phyloP scores from a whole-genome alignment of 345 rosid genomes.

The Eucalyptus guilfoylei region DNA sequence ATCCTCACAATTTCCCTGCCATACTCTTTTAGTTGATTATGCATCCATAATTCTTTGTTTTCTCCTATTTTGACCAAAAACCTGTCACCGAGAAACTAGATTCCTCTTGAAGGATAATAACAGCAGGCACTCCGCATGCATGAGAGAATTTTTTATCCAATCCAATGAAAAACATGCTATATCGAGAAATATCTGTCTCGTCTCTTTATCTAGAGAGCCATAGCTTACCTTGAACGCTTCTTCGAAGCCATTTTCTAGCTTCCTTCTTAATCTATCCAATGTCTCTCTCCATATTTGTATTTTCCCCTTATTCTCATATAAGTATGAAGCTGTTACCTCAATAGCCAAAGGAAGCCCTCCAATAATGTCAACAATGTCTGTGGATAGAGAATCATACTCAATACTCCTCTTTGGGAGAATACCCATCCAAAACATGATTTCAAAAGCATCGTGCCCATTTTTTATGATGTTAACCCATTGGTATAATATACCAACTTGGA shows the following conservation, averaged over 20 bases:
- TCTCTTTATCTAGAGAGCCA: not conserved
- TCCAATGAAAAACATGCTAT: not conserved
- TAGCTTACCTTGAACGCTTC: not conserved
- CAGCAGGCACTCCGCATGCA: not conserved
- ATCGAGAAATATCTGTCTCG: not conserved
- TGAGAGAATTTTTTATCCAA: not conserved
- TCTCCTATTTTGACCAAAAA: not conserved
- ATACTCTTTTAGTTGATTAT: not conserved
- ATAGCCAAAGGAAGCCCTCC: constrained; percentile 1
- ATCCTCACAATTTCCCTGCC: not conserved
- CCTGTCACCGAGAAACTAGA: not conserved
- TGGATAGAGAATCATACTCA: not conserved
- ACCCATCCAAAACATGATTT: not conserved
- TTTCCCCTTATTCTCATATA: not conserved
- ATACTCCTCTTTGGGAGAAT: not conserved
- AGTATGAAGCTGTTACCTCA: not conserved
- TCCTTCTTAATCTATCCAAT: not conserved
- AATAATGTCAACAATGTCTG: not conserved
- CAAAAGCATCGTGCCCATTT: not conserved
- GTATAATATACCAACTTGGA: not conserved
- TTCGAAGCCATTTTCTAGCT: not conserved
- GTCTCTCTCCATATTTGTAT: not conserved
- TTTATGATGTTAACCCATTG: not conserved
- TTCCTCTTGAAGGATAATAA: not conserved
- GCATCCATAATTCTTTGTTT: not conserved